Conservation (phyloP, 345 rosid genomes). For the Ailanthus altissimus region DNA sequence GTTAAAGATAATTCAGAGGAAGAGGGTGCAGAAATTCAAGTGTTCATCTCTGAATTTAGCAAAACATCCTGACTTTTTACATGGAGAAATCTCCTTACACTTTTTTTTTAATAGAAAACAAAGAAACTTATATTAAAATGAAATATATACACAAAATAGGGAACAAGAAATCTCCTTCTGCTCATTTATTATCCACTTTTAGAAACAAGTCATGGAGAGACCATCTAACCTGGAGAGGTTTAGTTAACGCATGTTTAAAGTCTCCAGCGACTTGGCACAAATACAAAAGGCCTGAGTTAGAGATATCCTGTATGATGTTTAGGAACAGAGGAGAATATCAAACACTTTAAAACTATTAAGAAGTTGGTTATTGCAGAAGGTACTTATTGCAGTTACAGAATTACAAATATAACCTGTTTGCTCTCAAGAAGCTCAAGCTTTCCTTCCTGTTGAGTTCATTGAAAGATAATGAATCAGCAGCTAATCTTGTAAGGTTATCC, state of each 20-base stretch:
- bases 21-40: too few relatives aligned
- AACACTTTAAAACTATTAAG: constrained; percentile 6
- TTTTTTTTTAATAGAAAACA: too few relatives aligned
- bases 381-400: constrained; percentile 3
- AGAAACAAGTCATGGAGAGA: not conserved
- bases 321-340: constrained; percentile 9
- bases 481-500: not conserved
- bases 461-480: too few relatives aligned
- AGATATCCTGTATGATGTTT: constrained; percentile 50
- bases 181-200: not conserved
- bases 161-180: too few relatives aligned
- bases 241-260: constrained; percentile 49
- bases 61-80: constrained; percentile 5
- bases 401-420: constrained; percentile 60
- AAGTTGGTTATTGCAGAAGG: not conserved
- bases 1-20: too few relatives aligned
- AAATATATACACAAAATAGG: too few relatives aligned
- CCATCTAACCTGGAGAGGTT: constrained; percentile 51
- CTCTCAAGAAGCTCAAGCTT: constrained; percentile 73
- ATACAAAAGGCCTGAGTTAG: constrained; percentile 76
- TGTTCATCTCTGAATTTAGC: not conserved
- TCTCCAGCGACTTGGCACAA: constrained; percentile 69
- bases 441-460: constrained; percentile 62
- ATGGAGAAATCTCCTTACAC: not conserved
- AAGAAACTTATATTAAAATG: too few relatives aligned